phyloP scores from a whole-genome alignment of 2,329 filamentous ascomycete species.

The Pestalotiopsis sp. region DNA sequence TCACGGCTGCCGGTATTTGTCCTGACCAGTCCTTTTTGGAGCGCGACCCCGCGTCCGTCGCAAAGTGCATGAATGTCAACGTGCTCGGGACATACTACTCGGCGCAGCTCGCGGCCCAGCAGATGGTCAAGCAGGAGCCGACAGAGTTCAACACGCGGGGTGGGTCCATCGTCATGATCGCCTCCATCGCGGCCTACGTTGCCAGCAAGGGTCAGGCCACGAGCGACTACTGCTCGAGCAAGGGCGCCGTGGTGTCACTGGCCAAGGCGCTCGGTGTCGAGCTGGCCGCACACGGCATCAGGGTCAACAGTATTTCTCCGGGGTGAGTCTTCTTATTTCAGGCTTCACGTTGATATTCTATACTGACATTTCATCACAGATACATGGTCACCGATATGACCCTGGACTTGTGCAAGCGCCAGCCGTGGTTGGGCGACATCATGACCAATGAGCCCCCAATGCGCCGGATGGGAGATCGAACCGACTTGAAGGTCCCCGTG shows the following conservation, averaged over 20 bases:
- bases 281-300: constrained; percentile 63
- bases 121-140: constrained; percentile 43
- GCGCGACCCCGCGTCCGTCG: constrained; percentile 61
- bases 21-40: constrained; percentile 15
- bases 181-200: constrained; percentile 51
- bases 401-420: constrained; percentile 41
- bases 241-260: constrained; percentile 64
- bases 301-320: constrained; percentile 67
- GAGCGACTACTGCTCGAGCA: constrained; percentile 64
- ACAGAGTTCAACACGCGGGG: constrained; percentile 36
- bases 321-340: constrained; percentile 34
- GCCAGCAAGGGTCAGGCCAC: constrained; percentile 59
- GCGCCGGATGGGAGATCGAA: constrained; percentile 52
- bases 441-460: constrained; percentile 57
- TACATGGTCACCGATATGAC: constrained; percentile 53
- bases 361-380: constrained; percentile 14
- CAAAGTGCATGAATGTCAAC: constrained; percentile 65
- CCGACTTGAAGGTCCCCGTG: constrained; percentile 59
- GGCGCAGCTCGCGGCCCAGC: constrained; percentile 68
- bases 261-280: constrained; percentile 62
- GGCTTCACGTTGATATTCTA: not conserved
- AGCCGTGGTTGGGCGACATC: constrained; percentile 49
- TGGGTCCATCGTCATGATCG: constrained; percentile 50
- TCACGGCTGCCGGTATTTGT: constrained; percentile 16
- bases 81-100: constrained; percentile 71